Evolutionary conservation across 306 rosid genomes (phyloP).

Genomic region (Quercus wislizeni): DNA sequence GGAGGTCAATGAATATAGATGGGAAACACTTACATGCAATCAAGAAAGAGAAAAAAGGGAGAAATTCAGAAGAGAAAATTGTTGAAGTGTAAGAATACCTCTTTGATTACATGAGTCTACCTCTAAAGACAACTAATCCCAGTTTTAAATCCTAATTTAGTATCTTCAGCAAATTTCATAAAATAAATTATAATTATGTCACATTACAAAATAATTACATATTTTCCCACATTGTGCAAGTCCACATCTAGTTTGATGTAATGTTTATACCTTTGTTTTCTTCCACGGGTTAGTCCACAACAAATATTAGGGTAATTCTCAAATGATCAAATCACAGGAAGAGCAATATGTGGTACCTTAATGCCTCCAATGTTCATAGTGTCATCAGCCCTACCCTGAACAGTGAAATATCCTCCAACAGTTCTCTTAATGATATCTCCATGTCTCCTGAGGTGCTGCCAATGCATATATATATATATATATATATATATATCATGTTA

Average conservation of each 20-base stretch:
- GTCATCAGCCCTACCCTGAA: conserved; percentile 93
- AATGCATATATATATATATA: neutral
- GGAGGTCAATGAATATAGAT: too few species aligned
- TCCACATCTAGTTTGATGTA: neutral
- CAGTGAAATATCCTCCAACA: conserved; percentile 58
- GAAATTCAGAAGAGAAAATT: too few species aligned
- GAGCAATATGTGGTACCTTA: conserved; percentile 46
- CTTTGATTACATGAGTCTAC: too few species aligned
- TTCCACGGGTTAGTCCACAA: neutral
- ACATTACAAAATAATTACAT: too few species aligned
- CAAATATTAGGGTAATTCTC: neutral
- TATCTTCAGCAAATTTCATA: too few species aligned
- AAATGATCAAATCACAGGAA: neutral
- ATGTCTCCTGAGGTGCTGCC: conserved; percentile 76
- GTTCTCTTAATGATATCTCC: conserved; percentile 82
- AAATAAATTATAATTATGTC: too few species aligned
- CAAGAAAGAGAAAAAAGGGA: too few species aligned
- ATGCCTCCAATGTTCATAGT: conserved; percentile 98
- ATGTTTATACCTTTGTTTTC: neutral
- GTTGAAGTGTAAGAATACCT: too few species aligned
- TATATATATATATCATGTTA: conserved; percentile 13
- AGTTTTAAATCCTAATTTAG: too few species aligned
- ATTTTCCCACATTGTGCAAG: too few species aligned
- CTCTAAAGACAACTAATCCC: too few species aligned
- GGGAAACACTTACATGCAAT: too few species aligned